Evolutionary conservation across 1,139 yeast genomes (phyloP).

Genomic region (Taiozyma onychis): DNA sequence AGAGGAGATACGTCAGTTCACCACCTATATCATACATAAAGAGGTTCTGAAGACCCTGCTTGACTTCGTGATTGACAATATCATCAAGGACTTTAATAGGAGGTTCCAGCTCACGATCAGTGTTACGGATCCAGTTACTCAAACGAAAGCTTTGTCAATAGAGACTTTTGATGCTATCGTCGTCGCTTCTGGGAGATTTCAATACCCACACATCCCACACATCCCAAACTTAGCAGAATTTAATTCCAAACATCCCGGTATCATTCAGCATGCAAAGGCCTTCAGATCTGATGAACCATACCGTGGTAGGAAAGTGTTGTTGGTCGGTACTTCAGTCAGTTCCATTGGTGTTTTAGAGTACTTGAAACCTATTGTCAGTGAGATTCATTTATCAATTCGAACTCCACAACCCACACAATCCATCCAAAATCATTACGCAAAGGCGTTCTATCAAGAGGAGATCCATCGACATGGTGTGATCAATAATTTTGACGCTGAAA

Average conservation of each 20-base stretch:
- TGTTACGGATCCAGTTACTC: constrained; percentile 17
- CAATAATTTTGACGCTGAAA: not conserved
- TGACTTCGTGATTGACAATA: constrained; percentile 32
- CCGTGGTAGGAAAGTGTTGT: constrained; percentile 2
- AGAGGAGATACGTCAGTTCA: too few species aligned
- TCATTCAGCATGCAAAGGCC: not conserved
- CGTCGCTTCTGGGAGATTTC: constrained; percentile 40
- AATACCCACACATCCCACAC: constrained; percentile 38
- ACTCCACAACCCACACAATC: not conserved
- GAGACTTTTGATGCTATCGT: constrained; percentile 33
- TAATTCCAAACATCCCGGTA: constrained; percentile 28
- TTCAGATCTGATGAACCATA: constrained; percentile 1
- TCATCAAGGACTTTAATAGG: constrained; percentile 26
- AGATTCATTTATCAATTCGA: constrained; percentile 6
- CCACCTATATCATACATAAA: constrained; percentile 33
- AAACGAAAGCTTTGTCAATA: constrained; percentile 19
- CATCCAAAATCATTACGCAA: not conserved
- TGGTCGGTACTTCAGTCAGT: constrained; percentile 7
- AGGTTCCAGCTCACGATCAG: constrained; percentile 35
- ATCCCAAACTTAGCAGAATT: constrained; percentile 24
- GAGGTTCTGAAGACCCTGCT: constrained; percentile 30
- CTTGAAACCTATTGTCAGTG: constrained; percentile 1
- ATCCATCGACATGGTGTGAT: constrained; percentile 1
- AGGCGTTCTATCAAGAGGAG: not conserved
- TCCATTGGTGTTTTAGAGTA: constrained; percentile 4